Evolutionary conservation across 106 monocot genomes (phyloP).

Genomic region (Acanthochlamys bracteata): DNA sequence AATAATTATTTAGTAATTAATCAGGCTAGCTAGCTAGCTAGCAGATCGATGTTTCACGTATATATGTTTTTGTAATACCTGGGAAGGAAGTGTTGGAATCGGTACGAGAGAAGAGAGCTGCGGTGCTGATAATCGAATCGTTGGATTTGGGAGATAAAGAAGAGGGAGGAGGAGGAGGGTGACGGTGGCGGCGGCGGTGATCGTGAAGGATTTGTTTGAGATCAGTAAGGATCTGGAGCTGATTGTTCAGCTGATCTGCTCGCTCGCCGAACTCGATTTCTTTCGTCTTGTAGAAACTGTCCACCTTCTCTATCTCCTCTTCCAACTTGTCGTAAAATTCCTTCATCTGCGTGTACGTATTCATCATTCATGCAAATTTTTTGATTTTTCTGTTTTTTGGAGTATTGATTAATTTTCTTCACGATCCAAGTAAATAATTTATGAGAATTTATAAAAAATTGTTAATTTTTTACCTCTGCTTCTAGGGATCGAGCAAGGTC

Average conservation of each 20-base stretch:
- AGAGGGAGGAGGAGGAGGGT: not conserved
- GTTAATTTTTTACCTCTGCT: too few species aligned
- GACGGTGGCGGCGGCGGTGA: conserved; percentile 28
- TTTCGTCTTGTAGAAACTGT: conserved; percentile 53
- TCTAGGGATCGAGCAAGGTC: too few species aligned
- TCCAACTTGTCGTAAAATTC: conserved; percentile 69
- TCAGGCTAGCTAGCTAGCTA: too few species aligned
- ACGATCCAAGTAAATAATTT: too few species aligned
- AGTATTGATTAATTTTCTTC: not conserved
- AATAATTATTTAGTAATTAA: not conserved
- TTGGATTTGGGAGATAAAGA: not conserved
- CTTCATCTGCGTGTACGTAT: conserved; percentile 30
- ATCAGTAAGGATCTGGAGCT: conserved; percentile 77
- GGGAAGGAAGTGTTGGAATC: conserved; percentile 5
- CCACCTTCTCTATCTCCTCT: conserved; percentile 74
- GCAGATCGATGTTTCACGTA: not conserved
- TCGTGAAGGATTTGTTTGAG: conserved; percentile 70
- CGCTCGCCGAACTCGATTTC: conserved; percentile 79
- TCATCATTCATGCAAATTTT: not conserved
- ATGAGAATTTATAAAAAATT: too few species aligned
- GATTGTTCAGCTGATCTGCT: conserved; percentile 60
- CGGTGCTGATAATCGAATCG: conserved; percentile 1
- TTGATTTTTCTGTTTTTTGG: not conserved
- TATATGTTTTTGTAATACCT: conserved; percentile 1
- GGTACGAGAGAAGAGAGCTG: not conserved